Evolutionary conservation across 768 basidiomycete species (phyloP).

Genomic region (Collybia mongolica): DNA sequence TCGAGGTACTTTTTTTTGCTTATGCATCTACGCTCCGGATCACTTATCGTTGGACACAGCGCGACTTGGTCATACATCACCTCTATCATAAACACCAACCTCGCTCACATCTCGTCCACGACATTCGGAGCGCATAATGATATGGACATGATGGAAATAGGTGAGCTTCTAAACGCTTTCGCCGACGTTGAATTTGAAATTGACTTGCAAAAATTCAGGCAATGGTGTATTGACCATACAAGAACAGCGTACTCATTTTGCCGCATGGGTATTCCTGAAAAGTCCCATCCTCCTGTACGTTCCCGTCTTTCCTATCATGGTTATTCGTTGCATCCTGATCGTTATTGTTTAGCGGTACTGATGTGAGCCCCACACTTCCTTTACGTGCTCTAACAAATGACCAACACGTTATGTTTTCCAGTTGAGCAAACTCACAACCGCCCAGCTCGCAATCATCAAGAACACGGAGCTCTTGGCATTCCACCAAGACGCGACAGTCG

Average conservation of each 20-base stretch:
- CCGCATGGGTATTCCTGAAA: conserved; percentile 56
- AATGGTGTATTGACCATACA: conserved; percentile 48
- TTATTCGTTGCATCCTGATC: background rate
- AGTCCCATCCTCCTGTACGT: conserved; percentile 51
- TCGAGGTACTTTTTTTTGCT: conserved; percentile 25
- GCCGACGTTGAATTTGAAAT: background rate
- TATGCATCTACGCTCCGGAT: background rate
- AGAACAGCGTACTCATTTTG: conserved; percentile 56
- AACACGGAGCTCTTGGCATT: conserved; percentile 55
- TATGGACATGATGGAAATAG: conserved; percentile 60
- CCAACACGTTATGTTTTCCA: conserved; percentile 17
- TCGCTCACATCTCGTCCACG: conserved; percentile 36
- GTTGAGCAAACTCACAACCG: conserved; percentile 37
- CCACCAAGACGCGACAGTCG: conserved; percentile 46
- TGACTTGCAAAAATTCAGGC: conserved; percentile 21
- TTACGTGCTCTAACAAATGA: background rate
- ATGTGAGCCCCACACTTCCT: conserved; percentile 21
- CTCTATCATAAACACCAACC: conserved; percentile 42
- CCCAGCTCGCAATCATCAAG: conserved; percentile 47
- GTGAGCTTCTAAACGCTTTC: conserved; percentile 8
- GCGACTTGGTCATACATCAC: conserved; percentile 47
- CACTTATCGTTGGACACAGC: conserved; percentile 23
- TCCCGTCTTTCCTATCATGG: background rate
- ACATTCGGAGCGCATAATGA: conserved; percentile 53
- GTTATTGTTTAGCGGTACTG: conserved; percentile 30